A percentile compares a stretch with the other conserved stretches of the same genome.
Evolutionary conservation across 2,329 filamentous ascomycete species (phyloP).

Genomic region (Ascochyta koolunga): DNA sequence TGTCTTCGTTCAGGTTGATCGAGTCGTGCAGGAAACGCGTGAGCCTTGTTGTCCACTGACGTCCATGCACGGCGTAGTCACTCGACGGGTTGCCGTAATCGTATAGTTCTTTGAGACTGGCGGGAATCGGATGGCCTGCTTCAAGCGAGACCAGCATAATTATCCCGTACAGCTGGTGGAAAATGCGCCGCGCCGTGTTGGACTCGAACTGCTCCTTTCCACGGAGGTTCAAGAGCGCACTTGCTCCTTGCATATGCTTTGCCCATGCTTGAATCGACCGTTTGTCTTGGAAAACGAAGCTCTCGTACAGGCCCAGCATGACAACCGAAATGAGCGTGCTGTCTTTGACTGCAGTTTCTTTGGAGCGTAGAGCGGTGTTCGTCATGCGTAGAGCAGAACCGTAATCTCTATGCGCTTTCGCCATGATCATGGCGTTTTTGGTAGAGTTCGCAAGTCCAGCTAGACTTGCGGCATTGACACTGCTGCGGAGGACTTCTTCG

Average conservation of each 20-base stretch:
- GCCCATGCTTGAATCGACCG: conserved; percentile 40
- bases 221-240: conserved; percentile 39
- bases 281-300: conserved; percentile 33
- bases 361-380: conserved; percentile 29
- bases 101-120: conserved; percentile 31
- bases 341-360: conserved; percentile 27
- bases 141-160: conserved; percentile 32
- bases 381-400: conserved; percentile 31
- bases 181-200: conserved; percentile 30
- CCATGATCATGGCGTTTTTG: conserved; percentile 30
- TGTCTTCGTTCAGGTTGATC: conserved; percentile 29
- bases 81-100: conserved; percentile 16
- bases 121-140: conserved; percentile 21
- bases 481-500: conserved; percentile 27
- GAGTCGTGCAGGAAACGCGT: conserved; percentile 29
- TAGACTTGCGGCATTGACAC: conserved; percentile 32
- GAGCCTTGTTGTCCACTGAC: conserved; percentile 27
- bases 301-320: conserved; percentile 44
- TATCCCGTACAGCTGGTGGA: conserved; percentile 38
- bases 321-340: conserved; percentile 40
- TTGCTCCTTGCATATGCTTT: conserved; percentile 43
- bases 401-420: conserved; percentile 34
- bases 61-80: conserved; percentile 30
- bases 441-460: conserved; percentile 34
- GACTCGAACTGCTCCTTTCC: conserved; percentile 34